Conservation (phyloP, 345 rosid species). For the Stellera chamaejasme region DNA sequence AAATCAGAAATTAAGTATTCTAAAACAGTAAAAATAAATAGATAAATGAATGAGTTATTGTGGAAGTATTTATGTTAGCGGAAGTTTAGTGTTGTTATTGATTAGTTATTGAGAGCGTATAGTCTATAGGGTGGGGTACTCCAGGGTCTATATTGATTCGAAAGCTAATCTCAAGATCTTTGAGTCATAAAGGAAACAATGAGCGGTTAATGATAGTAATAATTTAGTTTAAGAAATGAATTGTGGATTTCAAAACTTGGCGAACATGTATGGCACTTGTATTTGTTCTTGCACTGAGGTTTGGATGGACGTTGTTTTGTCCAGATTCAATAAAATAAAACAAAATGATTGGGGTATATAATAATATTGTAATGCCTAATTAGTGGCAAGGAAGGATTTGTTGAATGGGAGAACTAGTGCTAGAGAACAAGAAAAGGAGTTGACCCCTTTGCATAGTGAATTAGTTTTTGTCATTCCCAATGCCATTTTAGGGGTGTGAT, state of each 20-base stretch:
- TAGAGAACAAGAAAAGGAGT: conserved; percentile 17
- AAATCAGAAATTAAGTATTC: too few species aligned
- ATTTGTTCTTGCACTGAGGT: neutral
- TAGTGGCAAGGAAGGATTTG: conserved; percentile 18
- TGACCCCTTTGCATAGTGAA: conserved; percentile 31
- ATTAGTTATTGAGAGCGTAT: too few species aligned
- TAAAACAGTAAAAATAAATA: too few species aligned
- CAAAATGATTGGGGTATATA: neutral
- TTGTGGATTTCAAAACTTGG: too few species aligned
- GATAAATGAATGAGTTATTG: too few species aligned
- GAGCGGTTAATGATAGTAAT: neutral
- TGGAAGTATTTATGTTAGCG: too few species aligned
- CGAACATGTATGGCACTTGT: too few species aligned
- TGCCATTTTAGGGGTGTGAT: conserved; percentile 31
- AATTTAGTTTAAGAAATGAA: neutral
- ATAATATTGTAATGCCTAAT: conserved; percentile 12
- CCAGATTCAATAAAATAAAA: conserved; percentile 7
- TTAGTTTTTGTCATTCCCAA: conserved; percentile 41
- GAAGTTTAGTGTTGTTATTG: too few species aligned
- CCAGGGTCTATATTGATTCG: conserved; percentile 37
- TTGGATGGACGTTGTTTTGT: neutral
- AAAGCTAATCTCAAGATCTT: neutral
- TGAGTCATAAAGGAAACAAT: conserved; percentile 20
- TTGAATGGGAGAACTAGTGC: conserved; percentile 15
- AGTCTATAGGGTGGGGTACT: conserved; percentile 37